Conservation (phyloP, 345 rosid species). For the Ailanthus altissimus region DNA sequence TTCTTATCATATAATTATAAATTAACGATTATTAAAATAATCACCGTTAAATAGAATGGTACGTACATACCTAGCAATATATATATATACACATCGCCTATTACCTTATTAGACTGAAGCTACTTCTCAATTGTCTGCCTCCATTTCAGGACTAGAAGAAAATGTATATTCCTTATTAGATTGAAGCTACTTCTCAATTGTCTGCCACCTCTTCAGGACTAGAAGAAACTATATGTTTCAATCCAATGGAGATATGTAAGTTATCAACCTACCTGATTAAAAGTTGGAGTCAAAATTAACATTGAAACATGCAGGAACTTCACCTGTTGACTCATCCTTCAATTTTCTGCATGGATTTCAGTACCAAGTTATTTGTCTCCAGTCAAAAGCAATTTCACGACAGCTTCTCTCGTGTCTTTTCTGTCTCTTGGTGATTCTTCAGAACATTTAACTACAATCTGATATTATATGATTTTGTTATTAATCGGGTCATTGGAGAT, state of each 20-base stretch:
- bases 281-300: too few relatives aligned
- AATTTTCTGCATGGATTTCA: background rate
- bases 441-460: background rate
- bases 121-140: background rate
- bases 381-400: background rate
- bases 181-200: background rate
- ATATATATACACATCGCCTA: background rate
- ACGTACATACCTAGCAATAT: too few relatives aligned
- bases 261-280: background rate
- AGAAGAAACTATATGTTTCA: background rate
- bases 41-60: too few relatives aligned
- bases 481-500: too few relatives aligned
- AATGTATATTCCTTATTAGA: background rate
- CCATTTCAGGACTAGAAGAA: background rate
- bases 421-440: constrained; percentile 4
- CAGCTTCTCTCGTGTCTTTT: background rate
- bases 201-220: background rate
- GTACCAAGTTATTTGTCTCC: background rate
- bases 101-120: background rate
- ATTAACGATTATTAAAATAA: too few relatives aligned
- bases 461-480: too few relatives aligned
- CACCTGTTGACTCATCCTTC: background rate
- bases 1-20: too few relatives aligned
- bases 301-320: too few relatives aligned
- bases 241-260: background rate